Conservation (phyloP, 495 filamentous ascomycete species). For the Glarea lozoyensis region DNA sequence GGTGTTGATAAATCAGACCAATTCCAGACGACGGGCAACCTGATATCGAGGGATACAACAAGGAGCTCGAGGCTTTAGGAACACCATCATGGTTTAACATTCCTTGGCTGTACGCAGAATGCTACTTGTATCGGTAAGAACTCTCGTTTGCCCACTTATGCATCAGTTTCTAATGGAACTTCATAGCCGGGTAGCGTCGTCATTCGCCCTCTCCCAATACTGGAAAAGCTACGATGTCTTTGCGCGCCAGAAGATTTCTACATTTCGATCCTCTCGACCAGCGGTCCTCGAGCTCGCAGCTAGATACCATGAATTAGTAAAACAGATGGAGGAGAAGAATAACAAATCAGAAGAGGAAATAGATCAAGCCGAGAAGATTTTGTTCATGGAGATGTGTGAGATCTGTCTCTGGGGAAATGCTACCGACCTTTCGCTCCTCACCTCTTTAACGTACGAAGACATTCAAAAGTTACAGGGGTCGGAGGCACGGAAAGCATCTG, state of each 20-base stretch:
- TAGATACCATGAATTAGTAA: constrained; percentile 55
- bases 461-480: constrained; percentile 93
- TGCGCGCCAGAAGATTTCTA: constrained; percentile 79
- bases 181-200: constrained; percentile 62
- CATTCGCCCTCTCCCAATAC: constrained; percentile 66
- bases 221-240: constrained; percentile 96
- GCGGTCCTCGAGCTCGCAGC: constrained; percentile 84
- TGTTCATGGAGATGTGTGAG: constrained; percentile 92
- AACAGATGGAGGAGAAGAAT: constrained; percentile 38
- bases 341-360: constrained; percentile 18
- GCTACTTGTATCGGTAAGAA: constrained; percentile 77
- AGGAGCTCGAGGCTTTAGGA: constrained; percentile 69
- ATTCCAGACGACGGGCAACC: constrained; percentile 70
- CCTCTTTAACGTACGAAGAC: constrained; percentile 84
- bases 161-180: constrained; percentile 2
- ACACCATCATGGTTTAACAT: constrained; percentile 72
- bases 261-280: constrained; percentile 85
- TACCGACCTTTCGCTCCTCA: constrained; percentile 86
- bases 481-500: constrained; percentile 69
- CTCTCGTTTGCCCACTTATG: constrained; percentile 1
- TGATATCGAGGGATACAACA: constrained; percentile 78
- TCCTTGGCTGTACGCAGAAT: constrained; percentile 86
- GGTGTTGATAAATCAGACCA: constrained; percentile 43
- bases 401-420: constrained; percentile 98
- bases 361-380: constrained; percentile 61